A percentile compares a stretch with the other conserved stretches of the same genome.
Evolutionary conservation across 805 yeast genomes (phyloP).

Genomic region (Lipomyces orientalis): DNA sequence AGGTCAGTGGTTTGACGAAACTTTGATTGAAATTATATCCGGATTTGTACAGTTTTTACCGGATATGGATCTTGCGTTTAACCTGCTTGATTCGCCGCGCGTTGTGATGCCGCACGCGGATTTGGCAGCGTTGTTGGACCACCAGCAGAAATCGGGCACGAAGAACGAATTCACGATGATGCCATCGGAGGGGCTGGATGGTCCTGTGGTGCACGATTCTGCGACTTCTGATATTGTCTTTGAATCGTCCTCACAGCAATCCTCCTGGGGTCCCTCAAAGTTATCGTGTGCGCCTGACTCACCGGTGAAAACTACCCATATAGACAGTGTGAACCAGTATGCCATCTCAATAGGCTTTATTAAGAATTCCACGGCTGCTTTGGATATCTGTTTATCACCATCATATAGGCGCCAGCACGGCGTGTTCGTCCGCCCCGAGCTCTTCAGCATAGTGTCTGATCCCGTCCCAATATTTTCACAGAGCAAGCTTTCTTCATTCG

Average conservation of each 20-base stretch:
- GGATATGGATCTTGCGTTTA: slow-evolving; percentile 41
- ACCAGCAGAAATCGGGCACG: slow-evolving; percentile 27
- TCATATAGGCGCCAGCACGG: slow-evolving; percentile 36
- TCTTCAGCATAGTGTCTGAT: slow-evolving; percentile 32
- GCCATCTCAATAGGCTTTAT: slow-evolving; percentile 35
- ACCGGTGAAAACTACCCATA: slow-evolving; percentile 21
- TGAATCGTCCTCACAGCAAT: slow-evolving; percentile 28
- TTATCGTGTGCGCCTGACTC: slow-evolving; percentile 27
- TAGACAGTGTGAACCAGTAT: slow-evolving; percentile 25
- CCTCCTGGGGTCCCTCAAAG: slow-evolving; percentile 33
- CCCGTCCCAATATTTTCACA: slow-evolving; percentile 39
- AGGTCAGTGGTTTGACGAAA: slow-evolving; percentile 34
- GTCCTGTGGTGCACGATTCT: not conserved
- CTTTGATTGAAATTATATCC: slow-evolving; percentile 27
- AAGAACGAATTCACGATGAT: slow-evolving; percentile 27
- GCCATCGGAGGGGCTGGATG: slow-evolving; percentile 18
- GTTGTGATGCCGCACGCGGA: slow-evolving; percentile 38
- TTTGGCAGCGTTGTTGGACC: slow-evolving; percentile 19
- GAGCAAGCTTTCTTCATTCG: slow-evolving; percentile 35
- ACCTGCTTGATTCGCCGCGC: slow-evolving; percentile 38
- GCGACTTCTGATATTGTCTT: slow-evolving; percentile 13
- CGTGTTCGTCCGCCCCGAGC: slow-evolving; percentile 36
- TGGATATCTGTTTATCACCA: slow-evolving; percentile 38
- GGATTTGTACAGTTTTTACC: slow-evolving; percentile 38
- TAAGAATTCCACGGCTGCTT: slow-evolving; percentile 32